A percentile compares a stretch with the other conserved stretches of the same genome.
Evolutionary conservation across 1,284 basidiomycete species (phyloP).

Genomic region (Apiotrichum siamense): DNA sequence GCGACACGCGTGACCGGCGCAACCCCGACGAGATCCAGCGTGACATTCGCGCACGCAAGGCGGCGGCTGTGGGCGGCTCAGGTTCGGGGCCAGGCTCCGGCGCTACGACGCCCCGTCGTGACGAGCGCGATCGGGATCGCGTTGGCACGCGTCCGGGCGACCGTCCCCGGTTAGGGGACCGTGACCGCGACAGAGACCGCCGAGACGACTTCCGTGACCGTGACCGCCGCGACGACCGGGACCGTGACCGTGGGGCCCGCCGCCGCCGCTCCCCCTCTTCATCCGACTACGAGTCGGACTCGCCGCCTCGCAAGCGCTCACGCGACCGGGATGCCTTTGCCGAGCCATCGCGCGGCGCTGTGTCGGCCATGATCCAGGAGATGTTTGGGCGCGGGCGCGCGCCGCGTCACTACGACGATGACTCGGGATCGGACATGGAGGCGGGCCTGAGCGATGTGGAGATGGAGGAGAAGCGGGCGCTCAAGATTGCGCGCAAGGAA

Average conservation of each 20-base stretch:
- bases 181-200: neutral
- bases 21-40: conserved; percentile 38
- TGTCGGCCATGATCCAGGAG: conserved; percentile 17
- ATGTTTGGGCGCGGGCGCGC: conserved; percentile 14
- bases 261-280: neutral
- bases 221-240: neutral
- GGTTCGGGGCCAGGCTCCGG: neutral
- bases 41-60: conserved; percentile 26
- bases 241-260: neutral
- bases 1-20: conserved; percentile 32
- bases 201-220: neutral
- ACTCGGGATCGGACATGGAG: conserved; percentile 39
- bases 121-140: neutral
- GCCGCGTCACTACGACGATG: conserved; percentile 19
- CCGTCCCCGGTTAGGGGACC: too few species aligned
- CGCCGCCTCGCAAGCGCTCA: conserved; percentile 8
- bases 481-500: conserved; percentile 35
- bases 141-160: neutral
- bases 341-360: conserved; percentile 9
- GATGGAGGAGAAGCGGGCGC: conserved; percentile 33
- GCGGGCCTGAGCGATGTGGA: conserved; percentile 41
- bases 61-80: neutral
- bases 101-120: too few species aligned
- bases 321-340: neutral
- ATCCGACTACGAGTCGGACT: conserved; percentile 7